Percentiles rank a stretch among this genome's conserved stretches.
Evolutionary conservation across 2,329 filamentous ascomycete genomes (phyloP).

Genomic region (Claviceps pazoutovae): DNA sequence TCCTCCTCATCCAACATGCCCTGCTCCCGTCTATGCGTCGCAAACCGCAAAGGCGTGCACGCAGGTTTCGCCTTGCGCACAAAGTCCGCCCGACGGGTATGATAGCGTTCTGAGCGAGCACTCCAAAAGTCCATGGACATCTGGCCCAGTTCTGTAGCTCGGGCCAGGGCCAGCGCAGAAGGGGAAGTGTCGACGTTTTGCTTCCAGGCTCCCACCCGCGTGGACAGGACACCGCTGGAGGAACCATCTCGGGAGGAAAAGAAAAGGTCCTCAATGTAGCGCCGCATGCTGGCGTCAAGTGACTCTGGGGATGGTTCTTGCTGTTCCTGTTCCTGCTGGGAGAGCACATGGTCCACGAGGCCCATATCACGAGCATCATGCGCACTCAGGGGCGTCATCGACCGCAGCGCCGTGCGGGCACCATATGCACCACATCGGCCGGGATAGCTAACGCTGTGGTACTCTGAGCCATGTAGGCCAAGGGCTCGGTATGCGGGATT

Average conservation of each 20-base stretch:
- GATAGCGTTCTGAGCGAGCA: conserved; percentile 21
- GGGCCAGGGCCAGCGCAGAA: conserved; percentile 17
- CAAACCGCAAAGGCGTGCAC: conserved; percentile 26
- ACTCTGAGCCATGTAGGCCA: conserved; percentile 25
- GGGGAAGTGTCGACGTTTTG: conserved; percentile 18
- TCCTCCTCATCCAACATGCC: conserved; percentile 20
- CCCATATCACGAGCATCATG: conserved; percentile 23
- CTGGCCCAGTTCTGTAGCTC: conserved; percentile 24
- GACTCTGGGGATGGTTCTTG: conserved; percentile 10
- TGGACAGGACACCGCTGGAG: too few species aligned
- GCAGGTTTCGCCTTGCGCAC: conserved; percentile 24
- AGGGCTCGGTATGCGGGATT: conserved; percentile 28
- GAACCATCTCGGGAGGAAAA: neutral
- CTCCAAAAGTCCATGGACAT: conserved; percentile 30
- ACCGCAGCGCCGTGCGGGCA: conserved; percentile 17
- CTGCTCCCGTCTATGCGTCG: conserved; percentile 18
- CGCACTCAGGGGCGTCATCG: conserved; percentile 25
- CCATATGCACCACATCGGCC: conserved; percentile 21
- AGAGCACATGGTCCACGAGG: conserved; percentile 26
- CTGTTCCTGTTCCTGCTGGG: conserved; percentile 6
- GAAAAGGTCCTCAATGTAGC: conserved; percentile 18
- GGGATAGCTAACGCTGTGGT: conserved; percentile 25
- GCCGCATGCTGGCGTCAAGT: conserved; percentile 21
- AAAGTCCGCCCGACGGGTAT: conserved; percentile 24
- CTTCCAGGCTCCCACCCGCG: conserved; percentile 18